A percentile compares a stretch with the other conserved stretches of the same genome.
phyloP scores from a whole-genome alignment of 345 rosid genomes.

The Aquilaria malaccensis region DNA sequence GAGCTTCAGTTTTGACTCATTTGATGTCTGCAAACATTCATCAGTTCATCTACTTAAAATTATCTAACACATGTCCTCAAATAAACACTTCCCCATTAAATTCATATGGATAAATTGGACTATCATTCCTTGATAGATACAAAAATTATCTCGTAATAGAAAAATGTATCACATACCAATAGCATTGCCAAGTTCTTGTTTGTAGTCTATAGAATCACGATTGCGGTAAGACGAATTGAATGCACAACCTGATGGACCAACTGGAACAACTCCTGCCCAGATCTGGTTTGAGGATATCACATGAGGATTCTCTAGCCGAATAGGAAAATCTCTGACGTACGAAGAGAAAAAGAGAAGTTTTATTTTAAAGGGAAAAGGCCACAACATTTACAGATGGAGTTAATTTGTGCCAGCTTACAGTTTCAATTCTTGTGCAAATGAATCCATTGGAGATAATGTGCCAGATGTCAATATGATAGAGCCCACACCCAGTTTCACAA shows the following conservation, averaged over 20 bases:
- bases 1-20: too few species aligned
- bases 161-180: slow-evolving; percentile 54
- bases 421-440: slow-evolving; percentile 83
- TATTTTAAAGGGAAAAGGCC: slow-evolving; percentile 17
- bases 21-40: too few species aligned
- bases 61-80: too few species aligned
- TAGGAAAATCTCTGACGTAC: slow-evolving; percentile 66
- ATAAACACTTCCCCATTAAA: too few species aligned
- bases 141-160: slow-evolving; percentile 10
- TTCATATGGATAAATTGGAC: neutral
- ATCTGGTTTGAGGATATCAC: slow-evolving; percentile 86
- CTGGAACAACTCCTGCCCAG: slow-evolving; percentile 89
- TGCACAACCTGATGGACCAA: slow-evolving; percentile 74
- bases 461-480: slow-evolving; percentile 95
- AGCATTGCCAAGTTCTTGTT: slow-evolving; percentile 95
- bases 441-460: slow-evolving; percentile 90
- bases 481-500: slow-evolving; percentile 65
- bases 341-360: slow-evolving; percentile 13
- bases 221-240: slow-evolving; percentile 76
- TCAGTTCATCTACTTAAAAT: too few species aligned
- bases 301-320: slow-evolving; percentile 95
- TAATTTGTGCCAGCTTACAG: slow-evolving; percentile 43
- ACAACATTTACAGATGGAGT: slow-evolving; percentile 11
- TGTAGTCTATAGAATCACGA: slow-evolving; percentile 83
- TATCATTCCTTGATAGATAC: slow-evolving; percentile 12